Evolutionary conservation across 2,329 filamentous ascomycete species (phyloP).

Genomic region (Penicillium sp.): DNA sequence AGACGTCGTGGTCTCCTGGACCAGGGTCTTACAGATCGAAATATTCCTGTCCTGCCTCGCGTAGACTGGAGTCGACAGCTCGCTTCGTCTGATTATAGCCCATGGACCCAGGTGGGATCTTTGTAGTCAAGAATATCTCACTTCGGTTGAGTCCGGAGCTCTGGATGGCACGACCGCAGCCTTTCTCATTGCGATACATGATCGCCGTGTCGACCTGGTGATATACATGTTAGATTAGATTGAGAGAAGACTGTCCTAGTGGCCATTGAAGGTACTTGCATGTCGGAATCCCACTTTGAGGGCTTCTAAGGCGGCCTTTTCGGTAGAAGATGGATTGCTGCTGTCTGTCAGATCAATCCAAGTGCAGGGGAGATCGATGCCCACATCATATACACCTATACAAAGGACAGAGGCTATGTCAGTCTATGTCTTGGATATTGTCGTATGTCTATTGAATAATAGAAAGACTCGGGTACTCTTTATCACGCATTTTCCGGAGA

Average conservation of each 20-base stretch:
- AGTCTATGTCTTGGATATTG: background rate
- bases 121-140: slow-evolving; percentile 80
- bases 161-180: slow-evolving; percentile 71
- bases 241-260: background rate
- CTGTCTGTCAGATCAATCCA: slow-evolving; percentile 3
- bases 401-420: background rate
- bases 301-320: slow-evolving; percentile 32
- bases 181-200: slow-evolving; percentile 72
- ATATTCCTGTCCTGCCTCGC: slow-evolving; percentile 70
- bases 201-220: slow-evolving; percentile 61
- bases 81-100: slow-evolving; percentile 69
- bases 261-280: slow-evolving; percentile 22
- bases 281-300: slow-evolving; percentile 36
- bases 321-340: slow-evolving; percentile 33
- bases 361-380: background rate
- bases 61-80: slow-evolving; percentile 66
- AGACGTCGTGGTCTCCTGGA: background rate
- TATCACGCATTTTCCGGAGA: background rate
- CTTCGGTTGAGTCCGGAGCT: slow-evolving; percentile 61
- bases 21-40: slow-evolving; percentile 65
- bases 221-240: background rate
- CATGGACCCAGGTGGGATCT: slow-evolving; percentile 68
- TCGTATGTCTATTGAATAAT: background rate
- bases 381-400: slow-evolving; percentile 40
- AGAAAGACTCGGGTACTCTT: background rate